Conservation (phyloP, 345 rosid genomes). For the Dimocarpus longan region DNA sequence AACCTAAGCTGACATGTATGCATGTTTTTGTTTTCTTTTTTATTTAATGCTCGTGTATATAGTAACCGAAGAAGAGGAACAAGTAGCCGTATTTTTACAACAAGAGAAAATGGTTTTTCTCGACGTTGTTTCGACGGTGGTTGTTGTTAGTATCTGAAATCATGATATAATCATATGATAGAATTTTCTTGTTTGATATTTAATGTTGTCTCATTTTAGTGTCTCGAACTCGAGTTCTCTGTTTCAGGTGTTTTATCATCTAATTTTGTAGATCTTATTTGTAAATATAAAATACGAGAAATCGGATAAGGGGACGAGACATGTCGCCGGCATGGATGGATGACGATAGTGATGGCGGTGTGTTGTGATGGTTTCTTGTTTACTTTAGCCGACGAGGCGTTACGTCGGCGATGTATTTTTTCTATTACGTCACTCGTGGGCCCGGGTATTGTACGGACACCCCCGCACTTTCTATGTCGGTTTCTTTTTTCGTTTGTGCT, state of each 20-base stretch:
- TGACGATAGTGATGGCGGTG: slow-evolving; percentile 15
- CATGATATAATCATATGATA: background rate
- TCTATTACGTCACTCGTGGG: slow-evolving; percentile 27
- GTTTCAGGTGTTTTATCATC: background rate
- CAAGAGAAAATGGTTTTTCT: slow-evolving; percentile 17
- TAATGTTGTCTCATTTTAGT: too few relatives aligned
- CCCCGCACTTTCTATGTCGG: background rate
- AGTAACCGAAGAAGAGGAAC: slow-evolving; percentile 28
- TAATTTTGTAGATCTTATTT: background rate
- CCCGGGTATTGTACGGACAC: slow-evolving; percentile 12
- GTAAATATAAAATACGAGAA: background rate
- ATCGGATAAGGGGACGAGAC: slow-evolving; percentile 17
- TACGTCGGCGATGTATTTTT: background rate
- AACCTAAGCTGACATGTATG: slow-evolving; percentile 33
- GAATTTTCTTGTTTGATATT: background rate
- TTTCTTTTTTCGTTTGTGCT: background rate
- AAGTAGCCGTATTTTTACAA: slow-evolving; percentile 31
- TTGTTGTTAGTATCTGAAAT: slow-evolving; percentile 3
- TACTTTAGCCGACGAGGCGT: background rate
- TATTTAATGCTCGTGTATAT: slow-evolving; percentile 30
- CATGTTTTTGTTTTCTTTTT: background rate
- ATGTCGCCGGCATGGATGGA: slow-evolving; percentile 42
- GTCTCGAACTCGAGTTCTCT: background rate
- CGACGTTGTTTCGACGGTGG: slow-evolving; percentile 6
- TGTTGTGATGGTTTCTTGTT: too few relatives aligned